A percentile compares a stretch with the other conserved stretches of the same genome.
phyloP scores from a whole-genome alignment of 1,284 basidiomycete species.

The Malassezia equina region DNA sequence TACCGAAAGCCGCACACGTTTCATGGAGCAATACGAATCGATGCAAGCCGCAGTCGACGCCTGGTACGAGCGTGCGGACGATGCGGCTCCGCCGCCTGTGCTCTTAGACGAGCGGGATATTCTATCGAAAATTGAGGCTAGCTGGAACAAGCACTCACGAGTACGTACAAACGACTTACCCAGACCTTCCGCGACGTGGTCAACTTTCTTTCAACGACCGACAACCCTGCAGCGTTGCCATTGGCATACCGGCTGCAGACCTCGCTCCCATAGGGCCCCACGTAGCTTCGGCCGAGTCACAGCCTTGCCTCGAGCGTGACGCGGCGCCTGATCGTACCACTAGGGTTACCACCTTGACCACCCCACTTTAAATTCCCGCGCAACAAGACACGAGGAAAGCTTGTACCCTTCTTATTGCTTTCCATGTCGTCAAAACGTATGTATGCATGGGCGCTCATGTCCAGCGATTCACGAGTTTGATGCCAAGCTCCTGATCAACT shows the following conservation, averaged over 20 bases:
- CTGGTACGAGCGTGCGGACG: slow-evolving; percentile 22
- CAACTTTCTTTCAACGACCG: slow-evolving; percentile 41
- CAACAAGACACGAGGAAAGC: not conserved
- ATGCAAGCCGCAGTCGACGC: slow-evolving; percentile 26
- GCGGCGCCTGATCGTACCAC: not conserved
- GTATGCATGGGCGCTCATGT: not conserved
- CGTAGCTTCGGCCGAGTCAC: not conserved
- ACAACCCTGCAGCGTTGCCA: slow-evolving; percentile 44
- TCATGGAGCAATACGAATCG: slow-evolving; percentile 26
- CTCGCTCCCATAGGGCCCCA: slow-evolving; percentile 12
- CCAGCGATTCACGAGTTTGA: slow-evolving; percentile 45
- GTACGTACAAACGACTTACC: slow-evolving; percentile 9
- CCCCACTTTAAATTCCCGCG: not conserved
- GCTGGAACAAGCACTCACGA: slow-evolving; percentile 32
- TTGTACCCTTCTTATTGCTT: not conserved
- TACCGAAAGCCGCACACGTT: slow-evolving; percentile 28
- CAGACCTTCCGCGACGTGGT: slow-evolving; percentile 44
- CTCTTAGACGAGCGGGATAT: slow-evolving; percentile 16
- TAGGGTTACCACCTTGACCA: not conserved
- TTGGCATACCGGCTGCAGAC: slow-evolving; percentile 41
- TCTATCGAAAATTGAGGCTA: slow-evolving; percentile 25
- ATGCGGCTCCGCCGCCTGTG: slow-evolving; percentile 15
- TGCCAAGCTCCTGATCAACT: slow-evolving; percentile 48
- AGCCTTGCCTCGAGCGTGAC: not conserved
- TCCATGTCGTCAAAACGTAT: slow-evolving; percentile 19